Percentiles rank a stretch among this genome's conserved stretches.
These are phyloP conservation scores for Harringtonia lauricola DNA, from an alignment of 2,329 filamentous ascomycete species.

Conservation along the genomic window DNA sequence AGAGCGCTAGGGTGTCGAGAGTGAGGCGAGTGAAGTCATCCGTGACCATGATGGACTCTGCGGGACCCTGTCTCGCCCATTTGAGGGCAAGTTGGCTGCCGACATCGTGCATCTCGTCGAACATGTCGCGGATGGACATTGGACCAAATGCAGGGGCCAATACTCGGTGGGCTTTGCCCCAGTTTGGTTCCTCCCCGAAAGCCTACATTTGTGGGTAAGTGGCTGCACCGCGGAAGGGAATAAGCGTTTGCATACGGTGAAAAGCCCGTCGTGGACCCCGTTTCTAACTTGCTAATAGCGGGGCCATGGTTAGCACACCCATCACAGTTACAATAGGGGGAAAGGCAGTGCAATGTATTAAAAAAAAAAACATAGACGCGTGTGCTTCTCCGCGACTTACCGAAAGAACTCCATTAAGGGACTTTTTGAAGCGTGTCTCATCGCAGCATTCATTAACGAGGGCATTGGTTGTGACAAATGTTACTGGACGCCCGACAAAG, in stretches of 20 bases:
- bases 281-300: conserved; percentile 39
- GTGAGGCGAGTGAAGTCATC: conserved; percentile 65
- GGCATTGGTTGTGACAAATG: conserved; percentile 6
- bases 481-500: conserved; percentile 32
- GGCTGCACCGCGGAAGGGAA: neutral
- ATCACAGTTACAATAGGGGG: no score
- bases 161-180: conserved; percentile 55
- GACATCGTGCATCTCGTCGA: conserved; percentile 58
- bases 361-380: neutral
- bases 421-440: conserved; percentile 55
- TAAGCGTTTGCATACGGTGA: conserved; percentile 36
- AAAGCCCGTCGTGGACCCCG: conserved; percentile 53
- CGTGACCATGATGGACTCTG: conserved; percentile 44
- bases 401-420: conserved; percentile 34
- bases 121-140: conserved; percentile 56
- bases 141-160: conserved; percentile 61
- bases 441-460: conserved; percentile 54
- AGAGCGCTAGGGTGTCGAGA: conserved; percentile 61
- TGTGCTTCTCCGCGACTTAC: conserved; percentile 14
- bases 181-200: conserved; percentile 41
- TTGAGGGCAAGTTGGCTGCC: conserved; percentile 55
- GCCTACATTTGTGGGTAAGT: conserved; percentile 18
- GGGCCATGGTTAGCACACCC: neutral
- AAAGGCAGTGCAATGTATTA: neutral
- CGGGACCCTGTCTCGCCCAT: conserved; percentile 52